phyloP scores from a whole-genome alignment of 257 asterid genomes.

The Nicotiana attenuata region DNA sequence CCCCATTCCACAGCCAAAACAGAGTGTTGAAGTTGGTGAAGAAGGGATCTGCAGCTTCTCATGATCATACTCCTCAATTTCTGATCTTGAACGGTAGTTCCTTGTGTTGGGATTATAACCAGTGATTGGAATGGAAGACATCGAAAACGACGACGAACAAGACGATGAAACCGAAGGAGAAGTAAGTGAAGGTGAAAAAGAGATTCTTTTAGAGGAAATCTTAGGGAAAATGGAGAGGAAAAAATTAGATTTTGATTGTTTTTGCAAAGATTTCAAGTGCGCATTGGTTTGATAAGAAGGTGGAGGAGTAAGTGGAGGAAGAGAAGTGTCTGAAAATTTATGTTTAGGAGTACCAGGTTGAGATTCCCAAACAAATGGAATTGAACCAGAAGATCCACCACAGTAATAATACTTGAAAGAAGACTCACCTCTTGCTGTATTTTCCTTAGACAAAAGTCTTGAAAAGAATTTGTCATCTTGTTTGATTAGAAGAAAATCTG shows the following conservation, averaged over 20 bases:
- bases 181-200: slow-evolving; percentile 7
- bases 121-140: slow-evolving; percentile 32
- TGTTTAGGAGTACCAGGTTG: slow-evolving; percentile 83
- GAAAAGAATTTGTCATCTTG: slow-evolving; percentile 37
- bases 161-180: slow-evolving; percentile 21
- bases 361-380: slow-evolving; percentile 81
- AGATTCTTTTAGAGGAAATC: slow-evolving; percentile 19
- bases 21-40: slow-evolving; percentile 3
- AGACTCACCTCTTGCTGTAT: slow-evolving; percentile 34
- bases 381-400: slow-evolving; percentile 53
- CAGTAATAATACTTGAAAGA: slow-evolving; percentile 57
- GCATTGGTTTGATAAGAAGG: slow-evolving; percentile 45
- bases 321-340: slow-evolving; percentile 26
- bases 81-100: slow-evolving; percentile 23
- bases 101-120: not conserved
- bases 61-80: slow-evolving; percentile 16
- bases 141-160: slow-evolving; percentile 31
- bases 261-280: slow-evolving; percentile 8
- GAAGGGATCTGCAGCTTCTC: not conserved
- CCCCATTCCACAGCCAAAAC: not conserved
- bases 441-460: slow-evolving; percentile 38
- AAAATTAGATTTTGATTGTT: slow-evolving; percentile 22
- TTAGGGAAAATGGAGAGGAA: slow-evolving; percentile 27
- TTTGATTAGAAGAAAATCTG: slow-evolving; percentile 25
- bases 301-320: slow-evolving; percentile 78